Conservation (phyloP, 768 basidiomycete genomes). For the Suillus brevipes region DNA sequence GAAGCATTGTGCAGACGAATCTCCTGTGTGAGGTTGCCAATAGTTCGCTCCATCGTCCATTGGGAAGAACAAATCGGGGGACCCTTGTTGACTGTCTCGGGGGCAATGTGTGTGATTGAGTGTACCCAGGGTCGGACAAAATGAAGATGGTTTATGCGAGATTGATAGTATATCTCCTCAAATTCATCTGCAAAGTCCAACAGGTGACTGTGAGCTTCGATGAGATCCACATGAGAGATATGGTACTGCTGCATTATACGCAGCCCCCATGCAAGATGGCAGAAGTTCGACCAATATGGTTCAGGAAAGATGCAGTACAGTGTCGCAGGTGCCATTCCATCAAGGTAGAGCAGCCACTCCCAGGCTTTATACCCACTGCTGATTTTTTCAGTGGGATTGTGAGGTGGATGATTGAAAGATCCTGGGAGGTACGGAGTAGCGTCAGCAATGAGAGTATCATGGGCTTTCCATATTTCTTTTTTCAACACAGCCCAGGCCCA, state of each 20-base stretch:
- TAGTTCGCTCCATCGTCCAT: slow-evolving; percentile 30
- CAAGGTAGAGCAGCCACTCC: too few species aligned
- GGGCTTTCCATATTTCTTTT: too few species aligned
- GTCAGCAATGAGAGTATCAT: too few species aligned
- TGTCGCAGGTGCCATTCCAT: too few species aligned
- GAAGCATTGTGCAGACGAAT: slow-evolving; percentile 14
- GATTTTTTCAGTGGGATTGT: too few species aligned
- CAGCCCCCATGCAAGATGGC: too few species aligned
- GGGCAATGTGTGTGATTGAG: slow-evolving; percentile 22
- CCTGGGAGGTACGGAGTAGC: too few species aligned
- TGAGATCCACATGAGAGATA: slow-evolving; percentile 16
- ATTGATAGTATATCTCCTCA: slow-evolving; percentile 30
- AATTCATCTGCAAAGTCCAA: slow-evolving; percentile 27
- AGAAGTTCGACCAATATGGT: too few species aligned
- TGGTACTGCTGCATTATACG: slow-evolving; percentile 9
- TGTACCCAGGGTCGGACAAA: slow-evolving; percentile 31
- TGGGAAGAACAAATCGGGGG: slow-evolving; percentile 26
- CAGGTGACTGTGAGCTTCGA: slow-evolving; percentile 14
- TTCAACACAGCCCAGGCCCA: too few species aligned
- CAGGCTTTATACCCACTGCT: too few species aligned
- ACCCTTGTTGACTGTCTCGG: slow-evolving; percentile 24
- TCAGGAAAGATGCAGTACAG: too few species aligned
- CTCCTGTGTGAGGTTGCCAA: slow-evolving; percentile 29
- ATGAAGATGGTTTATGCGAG: slow-evolving; percentile 24
- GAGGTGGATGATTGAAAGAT: too few species aligned